Base-by-base conservation (phyloP, 2,329 filamentous ascomycete genomes). In the Ophiostoma himal-ulmi region DNA sequence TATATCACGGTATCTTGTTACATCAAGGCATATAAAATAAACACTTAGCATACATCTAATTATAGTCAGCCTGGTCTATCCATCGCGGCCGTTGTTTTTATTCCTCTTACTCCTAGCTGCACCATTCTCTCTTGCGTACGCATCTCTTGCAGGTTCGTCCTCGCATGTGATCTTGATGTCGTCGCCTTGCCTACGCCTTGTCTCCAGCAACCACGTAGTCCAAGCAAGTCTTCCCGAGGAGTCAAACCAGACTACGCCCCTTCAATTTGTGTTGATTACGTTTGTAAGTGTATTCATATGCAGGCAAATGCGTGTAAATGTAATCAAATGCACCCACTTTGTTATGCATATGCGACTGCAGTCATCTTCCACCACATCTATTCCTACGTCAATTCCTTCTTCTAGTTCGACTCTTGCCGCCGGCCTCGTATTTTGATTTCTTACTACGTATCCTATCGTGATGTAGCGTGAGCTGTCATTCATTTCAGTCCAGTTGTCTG, bases 71-170 rank as follows among this genome's bases (percentile, higher is more conserved):
- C 26, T 14, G 57, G 57, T 34, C 57, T 62, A 34, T 26, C 57
- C 57, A 62, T 62, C 57, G 26, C 57, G 57, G 57, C 57, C 57
- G 3, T 62, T 26, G n/a, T 57, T 11, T 26, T n/a, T 6, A 14
- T n/a, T 48, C 5, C 52, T 11, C 52, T 17, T 20, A 26, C 52
- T 57, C 44, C 17, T 17, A 13, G 8, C 11, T 57, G 52, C n/a
- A 26, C 52, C 52, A 22, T 3, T 26, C 52, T 26, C 57, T 11
- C 37, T 20, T 11, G 44, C 52, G 34, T 48, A 34, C 34, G 39
- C 70, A 34, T n/a, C 67, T 26, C 30, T 20, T 69, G 70, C 70
- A 71, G 68, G 64, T 20, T 54, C 37, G 68, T 68, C 68, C 64
- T 64, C 52, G 68, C 70, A 68, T 69, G 68, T 71, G 68, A 69